A percentile compares a stretch with the other conserved stretches of the same genome.
Evolutionary conservation across 306 rosid genomes (phyloP).

Genomic region (Erythrophleum fordii): DNA sequence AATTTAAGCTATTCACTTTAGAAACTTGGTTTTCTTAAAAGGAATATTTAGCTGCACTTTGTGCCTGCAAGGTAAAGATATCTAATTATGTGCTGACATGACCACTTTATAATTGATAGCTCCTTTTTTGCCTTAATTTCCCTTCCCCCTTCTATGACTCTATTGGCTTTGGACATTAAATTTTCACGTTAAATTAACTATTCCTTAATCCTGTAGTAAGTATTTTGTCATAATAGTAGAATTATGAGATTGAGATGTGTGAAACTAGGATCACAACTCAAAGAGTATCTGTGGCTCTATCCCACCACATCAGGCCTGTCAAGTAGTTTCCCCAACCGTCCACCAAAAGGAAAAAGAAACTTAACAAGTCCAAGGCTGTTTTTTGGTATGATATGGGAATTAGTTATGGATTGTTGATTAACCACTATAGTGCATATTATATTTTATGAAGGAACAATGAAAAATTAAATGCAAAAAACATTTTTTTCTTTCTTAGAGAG

Average conservation of each 20-base stretch:
- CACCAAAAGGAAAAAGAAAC: not conserved
- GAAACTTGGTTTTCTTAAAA: slow-evolving; percentile 24
- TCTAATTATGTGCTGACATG: not conserved
- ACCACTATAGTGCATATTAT: not conserved
- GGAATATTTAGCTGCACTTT: slow-evolving; percentile 22
- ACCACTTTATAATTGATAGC: slow-evolving; percentile 1
- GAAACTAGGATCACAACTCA: slow-evolving; percentile 7
- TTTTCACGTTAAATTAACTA: slow-evolving; percentile 2
- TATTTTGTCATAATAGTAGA: not conserved
- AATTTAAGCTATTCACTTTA: not conserved
- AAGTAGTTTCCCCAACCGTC: not conserved
- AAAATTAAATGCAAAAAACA: slow-evolving; percentile 4
- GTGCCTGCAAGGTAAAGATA: slow-evolving; percentile 11
- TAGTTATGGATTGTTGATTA: slow-evolving; percentile 20
- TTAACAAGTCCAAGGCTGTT: not conserved
- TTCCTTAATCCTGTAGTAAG: slow-evolving; percentile 25
- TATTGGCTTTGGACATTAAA: not conserved
- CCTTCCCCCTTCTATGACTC: not conserved
- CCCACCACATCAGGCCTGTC: not conserved
- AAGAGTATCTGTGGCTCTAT: slow-evolving; percentile 13
- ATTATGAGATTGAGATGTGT: slow-evolving; percentile 1
- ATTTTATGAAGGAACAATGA: slow-evolving; percentile 27
- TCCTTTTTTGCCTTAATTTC: not conserved
- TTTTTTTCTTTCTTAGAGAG: slow-evolving; percentile 5
- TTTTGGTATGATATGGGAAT: slow-evolving; percentile 13